Conservation (phyloP, 1,284 basidiomycete species). For the Inonotus obliquus region DNA sequence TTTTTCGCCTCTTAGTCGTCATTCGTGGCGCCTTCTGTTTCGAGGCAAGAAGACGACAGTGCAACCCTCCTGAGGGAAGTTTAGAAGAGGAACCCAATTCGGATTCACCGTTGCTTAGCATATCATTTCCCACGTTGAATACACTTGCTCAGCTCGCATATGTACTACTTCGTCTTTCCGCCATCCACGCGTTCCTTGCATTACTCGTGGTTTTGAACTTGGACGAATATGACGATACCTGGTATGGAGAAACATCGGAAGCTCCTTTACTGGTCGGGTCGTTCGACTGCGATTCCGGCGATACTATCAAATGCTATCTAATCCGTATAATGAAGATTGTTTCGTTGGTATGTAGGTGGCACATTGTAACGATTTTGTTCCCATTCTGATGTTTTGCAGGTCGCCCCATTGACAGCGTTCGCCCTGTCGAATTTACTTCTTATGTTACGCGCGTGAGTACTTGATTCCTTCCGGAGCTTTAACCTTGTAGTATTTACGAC, state of each 20-base stretch:
- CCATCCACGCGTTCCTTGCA: constrained; percentile 1
- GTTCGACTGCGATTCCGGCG: neutral
- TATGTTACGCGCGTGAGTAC: constrained; percentile 5
- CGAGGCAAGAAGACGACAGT: neutral
- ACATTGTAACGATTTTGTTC: neutral
- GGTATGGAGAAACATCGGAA: neutral
- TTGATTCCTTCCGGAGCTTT: neutral
- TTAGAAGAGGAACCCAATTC: neutral
- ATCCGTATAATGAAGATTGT: neutral
- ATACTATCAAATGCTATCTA: neutral
- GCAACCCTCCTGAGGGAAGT: neutral
- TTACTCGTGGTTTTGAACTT: constrained; percentile 4
- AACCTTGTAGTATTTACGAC: neutral
- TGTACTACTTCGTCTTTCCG: neutral
- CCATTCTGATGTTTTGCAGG: neutral
- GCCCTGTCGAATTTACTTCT: constrained; percentile 4
- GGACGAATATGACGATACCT: neutral
- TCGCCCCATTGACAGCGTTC: neutral
- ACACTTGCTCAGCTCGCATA: neutral
- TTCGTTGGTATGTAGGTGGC: constrained; percentile 1
- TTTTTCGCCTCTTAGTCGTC: neutral
- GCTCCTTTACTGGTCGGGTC: neutral
- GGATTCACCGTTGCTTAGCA: neutral
- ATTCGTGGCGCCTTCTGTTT: neutral
- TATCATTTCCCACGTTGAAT: neutral